Evolutionary conservation across 176 grass and related monocot species (phyloP).

Genomic region (Eremochloa ophiuroides): DNA sequence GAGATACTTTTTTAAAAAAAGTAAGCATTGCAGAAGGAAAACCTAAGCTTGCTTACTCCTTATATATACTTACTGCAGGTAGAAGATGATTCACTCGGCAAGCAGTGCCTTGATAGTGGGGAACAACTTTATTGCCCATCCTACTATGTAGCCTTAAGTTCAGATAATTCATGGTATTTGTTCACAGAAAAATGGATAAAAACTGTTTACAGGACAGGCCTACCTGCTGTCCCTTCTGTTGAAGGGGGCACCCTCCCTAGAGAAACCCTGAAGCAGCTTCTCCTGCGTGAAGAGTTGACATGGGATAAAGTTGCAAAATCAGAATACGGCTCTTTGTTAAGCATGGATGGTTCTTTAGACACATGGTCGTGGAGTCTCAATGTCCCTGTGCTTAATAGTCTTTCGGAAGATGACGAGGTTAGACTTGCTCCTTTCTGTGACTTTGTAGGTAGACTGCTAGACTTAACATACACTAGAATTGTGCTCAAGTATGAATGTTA

Average conservation of each 20-base stretch:
- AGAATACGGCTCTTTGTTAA: slow-evolving; percentile 85
- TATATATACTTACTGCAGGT: slow-evolving; percentile 44
- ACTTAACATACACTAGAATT: slow-evolving; percentile 6
- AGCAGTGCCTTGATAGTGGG: slow-evolving; percentile 31
- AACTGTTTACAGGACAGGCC: slow-evolving; percentile 77
- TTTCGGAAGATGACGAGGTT: slow-evolving; percentile 90
- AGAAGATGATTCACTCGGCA: slow-evolving; percentile 43
- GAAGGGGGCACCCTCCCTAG: slow-evolving; percentile 64
- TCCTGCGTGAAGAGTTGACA: slow-evolving; percentile 63
- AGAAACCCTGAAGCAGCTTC: slow-evolving; percentile 78
- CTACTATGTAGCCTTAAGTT: slow-evolving; percentile 94
- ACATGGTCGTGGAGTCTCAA: slow-evolving; percentile 99
- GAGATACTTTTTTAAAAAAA: not conserved
- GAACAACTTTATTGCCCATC: slow-evolving; percentile 38
- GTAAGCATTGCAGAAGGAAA: slow-evolving; percentile 5
- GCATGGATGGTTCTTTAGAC: slow-evolving; percentile 87
- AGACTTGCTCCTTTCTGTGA: slow-evolving; percentile 4
- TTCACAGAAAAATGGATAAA: slow-evolving; percentile 98
- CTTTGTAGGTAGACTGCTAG: not conserved
- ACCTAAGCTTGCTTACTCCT: slow-evolving; percentile 3
- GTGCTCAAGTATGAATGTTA: not conserved
- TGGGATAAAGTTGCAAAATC: slow-evolving; percentile 90
- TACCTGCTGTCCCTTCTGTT: slow-evolving; percentile 53
- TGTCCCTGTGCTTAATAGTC: slow-evolving; percentile 88
- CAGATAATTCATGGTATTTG: slow-evolving; percentile 97